Evolutionary conservation across 495 filamentous ascomycete species (phyloP), one percentile per base, ranked within the genome.

Genomic region (Jackrogersella minutella): DNA sequence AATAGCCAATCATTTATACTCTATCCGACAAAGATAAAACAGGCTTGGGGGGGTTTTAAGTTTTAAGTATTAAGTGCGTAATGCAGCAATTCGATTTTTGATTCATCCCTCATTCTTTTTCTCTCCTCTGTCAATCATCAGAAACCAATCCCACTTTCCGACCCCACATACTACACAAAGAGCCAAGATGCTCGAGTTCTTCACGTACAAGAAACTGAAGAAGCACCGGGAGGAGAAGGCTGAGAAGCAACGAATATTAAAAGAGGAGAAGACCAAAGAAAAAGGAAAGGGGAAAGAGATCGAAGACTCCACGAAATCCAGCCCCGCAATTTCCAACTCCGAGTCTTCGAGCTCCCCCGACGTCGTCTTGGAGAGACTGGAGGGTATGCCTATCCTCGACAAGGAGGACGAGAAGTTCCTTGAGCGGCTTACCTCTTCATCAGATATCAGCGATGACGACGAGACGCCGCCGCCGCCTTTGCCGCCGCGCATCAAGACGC

Each of bases 351-450:
- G 57, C 9, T 55, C 60, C 5, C 52, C 64, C 6, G 24, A 62
- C 21, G 51, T 66, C 21, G 53, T 47, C 30, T 21, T 57, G 3
- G 58, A 41, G 34, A 16, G 49, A 6, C 40, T 13, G 0, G 68
- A 71, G 39, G 70, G 64, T 40, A 68, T 39, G 51, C 74, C 76
- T 1, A 56, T 83, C 19, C 76, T 83, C 41, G 72, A 80, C 56
- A 68, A 72, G 10, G 77, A 79, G 8, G 81, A 83, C 64, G 74
- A 80, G 61, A 58, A 62, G 31, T 83, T 82, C 58, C 73, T 83
- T 39, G 76, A 80, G 67, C 75, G 67, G 6, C 71, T 83, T 16
- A 78, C 79, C 1, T 75, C 78, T 14, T 51, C 60, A 8, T 69
- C 66, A 52, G 60, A 46, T 41, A 30, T 41, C 31, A 51, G 36